These are phyloP conservation scores for Monilinia laxa DNA, from an alignment of 2,329 filamentous ascomycete genomes.

Conservation along the genomic window DNA sequence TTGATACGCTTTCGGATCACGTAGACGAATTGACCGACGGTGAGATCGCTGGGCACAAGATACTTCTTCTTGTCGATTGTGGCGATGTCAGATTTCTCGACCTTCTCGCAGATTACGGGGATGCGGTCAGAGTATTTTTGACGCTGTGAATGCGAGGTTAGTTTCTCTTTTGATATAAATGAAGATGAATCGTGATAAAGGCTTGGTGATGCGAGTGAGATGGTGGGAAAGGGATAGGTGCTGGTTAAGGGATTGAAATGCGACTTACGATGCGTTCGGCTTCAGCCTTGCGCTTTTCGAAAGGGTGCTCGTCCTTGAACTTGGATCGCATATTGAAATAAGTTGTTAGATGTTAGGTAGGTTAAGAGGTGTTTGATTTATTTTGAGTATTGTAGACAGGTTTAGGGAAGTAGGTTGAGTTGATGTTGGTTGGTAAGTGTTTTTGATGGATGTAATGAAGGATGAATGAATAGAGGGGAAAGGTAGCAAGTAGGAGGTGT, in stretches of 20 bases:
- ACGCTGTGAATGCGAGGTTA: slow-evolving; percentile 47
- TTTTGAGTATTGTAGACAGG: neutral
- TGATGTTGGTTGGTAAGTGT: slow-evolving; percentile 10
- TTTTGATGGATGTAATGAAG: slow-evolving; percentile 19
- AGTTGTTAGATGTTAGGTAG: slow-evolving; percentile 32
- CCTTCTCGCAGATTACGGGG: slow-evolving; percentile 99
- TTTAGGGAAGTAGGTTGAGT: neutral
- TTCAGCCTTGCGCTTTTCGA: slow-evolving; percentile 99
- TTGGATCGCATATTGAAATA: slow-evolving; percentile 85
- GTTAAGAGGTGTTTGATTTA: neutral
- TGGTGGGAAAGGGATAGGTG: slow-evolving; percentile 16
- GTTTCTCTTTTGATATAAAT: neutral
- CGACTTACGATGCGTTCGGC: slow-evolving; percentile 68
- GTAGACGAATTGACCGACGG: slow-evolving; percentile 99
- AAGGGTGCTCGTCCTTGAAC: slow-evolving; percentile 99
- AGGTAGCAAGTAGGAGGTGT: slow-evolving; percentile 1
- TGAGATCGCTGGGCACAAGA: slow-evolving; percentile 93
- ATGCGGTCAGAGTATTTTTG: slow-evolving; percentile 99
- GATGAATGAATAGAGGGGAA: slow-evolving; percentile 8
- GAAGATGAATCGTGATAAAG: slow-evolving; percentile 18
- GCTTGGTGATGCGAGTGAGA: slow-evolving; percentile 22
- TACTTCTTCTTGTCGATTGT: slow-evolving; percentile 99
- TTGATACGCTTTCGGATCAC: slow-evolving; percentile 99
- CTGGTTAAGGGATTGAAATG: slow-evolving; percentile 18
- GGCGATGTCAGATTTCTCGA: slow-evolving; percentile 98